A percentile compares a stretch with the other conserved stretches of the same genome.
Conservation (phyloP, 306 rosid species). For the Fragaria vesca region DNA sequence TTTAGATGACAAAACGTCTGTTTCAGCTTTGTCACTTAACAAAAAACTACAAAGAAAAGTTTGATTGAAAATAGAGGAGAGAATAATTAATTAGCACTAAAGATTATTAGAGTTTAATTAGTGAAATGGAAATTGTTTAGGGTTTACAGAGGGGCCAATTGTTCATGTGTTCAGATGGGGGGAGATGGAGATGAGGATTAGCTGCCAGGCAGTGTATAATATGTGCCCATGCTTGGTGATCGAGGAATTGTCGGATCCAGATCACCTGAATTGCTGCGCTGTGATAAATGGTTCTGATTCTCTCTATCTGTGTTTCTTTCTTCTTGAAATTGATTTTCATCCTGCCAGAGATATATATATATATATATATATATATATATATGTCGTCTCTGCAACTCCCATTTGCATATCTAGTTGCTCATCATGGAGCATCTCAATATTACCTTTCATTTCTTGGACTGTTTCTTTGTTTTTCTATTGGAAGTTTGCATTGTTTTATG, state of each 20-base stretch:
- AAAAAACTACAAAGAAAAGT: not conserved
- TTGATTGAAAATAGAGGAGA: not conserved
- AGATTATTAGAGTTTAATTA: too few species aligned
- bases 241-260: constrained; percentile 17
- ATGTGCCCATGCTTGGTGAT: constrained; percentile 30
- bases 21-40: not conserved
- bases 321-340: not conserved
- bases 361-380: too few species aligned
- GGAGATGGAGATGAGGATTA: not conserved
- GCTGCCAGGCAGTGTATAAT: constrained; percentile 14
- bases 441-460: not conserved
- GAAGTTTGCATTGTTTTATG: not conserved
- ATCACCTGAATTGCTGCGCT: constrained; percentile 4
- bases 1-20: not conserved
- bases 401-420: not conserved
- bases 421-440: constrained; percentile 11
- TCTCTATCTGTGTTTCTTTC: not conserved
- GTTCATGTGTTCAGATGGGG: not conserved
- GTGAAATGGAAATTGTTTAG: constrained; percentile 1
- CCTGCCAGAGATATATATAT: not conserved
- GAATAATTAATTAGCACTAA: not conserved
- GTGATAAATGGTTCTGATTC: constrained; percentile 23
- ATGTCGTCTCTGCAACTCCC: not conserved
- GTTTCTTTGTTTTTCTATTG: not conserved
- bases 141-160: not conserved